Conservation (phyloP, 352 stramenopile species). For the Phytophthora citricola region DNA sequence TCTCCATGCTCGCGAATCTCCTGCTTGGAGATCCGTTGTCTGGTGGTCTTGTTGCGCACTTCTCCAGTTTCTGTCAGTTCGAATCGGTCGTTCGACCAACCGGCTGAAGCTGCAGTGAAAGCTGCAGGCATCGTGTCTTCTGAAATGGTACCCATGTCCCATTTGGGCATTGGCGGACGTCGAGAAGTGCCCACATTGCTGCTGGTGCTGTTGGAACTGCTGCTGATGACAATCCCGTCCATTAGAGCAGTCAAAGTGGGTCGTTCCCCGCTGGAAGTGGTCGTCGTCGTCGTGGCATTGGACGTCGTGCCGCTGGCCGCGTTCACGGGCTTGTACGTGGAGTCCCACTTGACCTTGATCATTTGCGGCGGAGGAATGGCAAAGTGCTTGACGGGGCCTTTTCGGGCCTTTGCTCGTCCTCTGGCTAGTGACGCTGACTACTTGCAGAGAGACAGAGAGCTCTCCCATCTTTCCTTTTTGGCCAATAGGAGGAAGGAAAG, state of each 20-base stretch:
- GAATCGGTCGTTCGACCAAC: conserved; percentile 68
- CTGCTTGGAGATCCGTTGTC: conserved; percentile 66
- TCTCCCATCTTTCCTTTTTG: conserved; percentile 17
- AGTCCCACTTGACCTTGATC: conserved; percentile 82
- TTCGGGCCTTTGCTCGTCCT: conserved; percentile 11
- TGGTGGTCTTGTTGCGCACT: conserved; percentile 57
- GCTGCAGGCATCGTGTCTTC: conserved; percentile 61
- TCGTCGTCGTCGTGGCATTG: neutral
- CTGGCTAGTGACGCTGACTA: conserved; percentile 32
- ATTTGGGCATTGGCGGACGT: conserved; percentile 37
- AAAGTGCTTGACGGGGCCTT: neutral
- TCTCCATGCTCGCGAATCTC: conserved; percentile 78
- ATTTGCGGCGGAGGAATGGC: conserved; percentile 30
- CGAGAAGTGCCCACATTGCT: conserved; percentile 20
- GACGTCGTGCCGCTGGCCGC: neutral
- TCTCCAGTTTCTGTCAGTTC: conserved; percentile 62
- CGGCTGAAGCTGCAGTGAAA: conserved; percentile 46
- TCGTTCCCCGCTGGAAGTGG: conserved; percentile 1
- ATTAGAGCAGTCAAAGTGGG: conserved; percentile 48
- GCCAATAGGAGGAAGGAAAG: conserved; percentile 17
- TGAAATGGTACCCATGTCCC: conserved; percentile 84
- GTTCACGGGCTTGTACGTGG: conserved; percentile 38
- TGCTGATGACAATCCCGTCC: conserved; percentile 47
- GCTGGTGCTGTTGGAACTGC: conserved; percentile 17
- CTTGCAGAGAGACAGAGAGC: conserved; percentile 14